Evolutionary conservation across 169 alveolate species (phyloP), one percentile per base, ranked within the genome.

Genomic region (Plasmodium chabaudi): DNA sequence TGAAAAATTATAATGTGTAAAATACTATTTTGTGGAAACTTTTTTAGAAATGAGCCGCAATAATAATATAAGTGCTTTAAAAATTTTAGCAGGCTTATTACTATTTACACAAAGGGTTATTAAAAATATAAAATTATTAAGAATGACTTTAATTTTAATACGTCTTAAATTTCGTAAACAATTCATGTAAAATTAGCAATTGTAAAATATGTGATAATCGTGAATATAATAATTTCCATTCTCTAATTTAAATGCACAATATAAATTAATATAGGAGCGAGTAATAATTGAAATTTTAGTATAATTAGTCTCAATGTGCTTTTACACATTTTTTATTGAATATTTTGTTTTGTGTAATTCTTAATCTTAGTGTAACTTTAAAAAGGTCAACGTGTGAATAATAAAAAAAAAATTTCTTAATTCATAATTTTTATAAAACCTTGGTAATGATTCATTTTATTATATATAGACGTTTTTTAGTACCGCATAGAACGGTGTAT

Each of bases 191-290:
- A 70, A 57, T 17, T 49, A 53, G 23, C 39, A 34, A 15, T 70
- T 70, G 53, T 70, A 70, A 70, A 70, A 25, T 5, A 15, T 51
- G 47, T 21, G 17, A 9, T 13, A 68, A 68, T 55, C 67, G 15
- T 51, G n/a, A 69, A 34, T 21, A 49, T 51, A 65, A 47, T 23
- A 70, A 49, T 70, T 70, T 51, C 82, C 82, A 15, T 51, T 70
- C 82, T n/a, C 60, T 70, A 9, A 17, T 70, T 51, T 70, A 49
- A 70, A 42, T 70, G 23, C 57, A 70, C 25, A 42, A 44, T 46
- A 17, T 57, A 19, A 57, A 17, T 17, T n/a, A 57, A 57, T n/a
- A 57, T 9, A 19, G 3, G 65, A 9, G 13, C n/a, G 19, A 57
- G 25, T n/a, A 15, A 57, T 17, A 57, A 57, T 57, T n/a, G 13